These are phyloP conservation scores for Russula sp. DNA, from an alignment of 768 basidiomycete genomes.

Conservation along the genomic window DNA sequence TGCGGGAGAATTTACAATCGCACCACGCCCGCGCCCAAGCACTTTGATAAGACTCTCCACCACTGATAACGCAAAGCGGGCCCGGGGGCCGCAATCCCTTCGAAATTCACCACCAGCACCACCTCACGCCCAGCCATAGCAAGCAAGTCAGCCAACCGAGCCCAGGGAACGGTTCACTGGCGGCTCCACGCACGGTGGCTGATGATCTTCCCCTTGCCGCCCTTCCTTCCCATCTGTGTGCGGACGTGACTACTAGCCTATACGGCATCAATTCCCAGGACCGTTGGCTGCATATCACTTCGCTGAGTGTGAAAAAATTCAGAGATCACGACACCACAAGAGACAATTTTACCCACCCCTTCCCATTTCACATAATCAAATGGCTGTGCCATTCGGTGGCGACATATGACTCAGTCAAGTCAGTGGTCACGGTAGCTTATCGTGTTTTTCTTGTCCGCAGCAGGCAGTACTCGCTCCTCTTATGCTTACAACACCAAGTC, in stretches of 20 bases:
- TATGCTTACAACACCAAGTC: no score
- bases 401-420: background rate
- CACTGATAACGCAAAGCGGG: background rate
- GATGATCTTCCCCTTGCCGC: background rate
- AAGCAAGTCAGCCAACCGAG: background rate
- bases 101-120: background rate
- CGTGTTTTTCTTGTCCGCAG: background rate
- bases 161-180: background rate
- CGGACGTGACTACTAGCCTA: background rate
- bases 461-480: background rate
- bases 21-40: background rate
- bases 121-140: background rate
- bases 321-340: background rate
- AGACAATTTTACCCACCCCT: background rate
- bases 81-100: background rate
- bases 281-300: background rate
- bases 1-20: background rate
- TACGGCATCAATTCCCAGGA: background rate
- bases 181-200: background rate
- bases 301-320: constrained; percentile 18
- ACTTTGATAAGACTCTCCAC: background rate
- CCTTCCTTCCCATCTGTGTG: background rate
- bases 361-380: background rate
- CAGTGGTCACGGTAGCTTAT: no score
- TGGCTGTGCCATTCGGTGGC: constrained; percentile 14